Base-by-base conservation (phyloP, 2,329 filamentous ascomycete species). In the Biscogniauxia mediterranea region DNA sequence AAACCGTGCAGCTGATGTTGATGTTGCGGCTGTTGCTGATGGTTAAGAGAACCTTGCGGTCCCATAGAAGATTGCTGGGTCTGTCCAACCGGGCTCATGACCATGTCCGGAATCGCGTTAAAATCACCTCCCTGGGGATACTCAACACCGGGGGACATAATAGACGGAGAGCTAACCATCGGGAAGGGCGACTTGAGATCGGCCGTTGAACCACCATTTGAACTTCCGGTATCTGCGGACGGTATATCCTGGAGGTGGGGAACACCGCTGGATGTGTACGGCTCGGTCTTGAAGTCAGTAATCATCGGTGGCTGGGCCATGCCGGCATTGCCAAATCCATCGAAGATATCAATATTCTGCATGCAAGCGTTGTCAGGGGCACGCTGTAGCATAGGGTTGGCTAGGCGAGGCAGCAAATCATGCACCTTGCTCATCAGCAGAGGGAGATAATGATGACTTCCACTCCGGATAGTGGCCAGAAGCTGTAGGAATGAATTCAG, bases 381-480 rank as follows among this genome's bases (percentile, higher is more conserved):
- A 19, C 83, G 83, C 63, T 84, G 82, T 15, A 89, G 80, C 78
- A 85, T 83, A 1, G 86, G 86, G 65, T 83, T 86, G 61, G 81
- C 80, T 17, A 89, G 78, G 15, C 81, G 81, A 7, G 89, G 89
- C 2, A 93, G 77, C 2, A 89, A 82, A 51, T 94, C 89, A 63
- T 88, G 83, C 49, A 94, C 84, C 77, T 94, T 95, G 73, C 84
- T 85, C 59, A 95, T 77, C 1, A 96, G 81, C 0, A 96, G 81
- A 2, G 91, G 91, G 15, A 94, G 79, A 72, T 92, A 95, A 56
- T 89, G 88, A 64, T 89, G 84, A 60, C 93, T 84, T 6, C 91
- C 91, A 60, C 86, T 88, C n/a, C 90, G 89, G 19, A 95, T 82
- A 8, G 86, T 80, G 1, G 88, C 87, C 2, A 93, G 80, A 8